Percentiles rank a stretch among this genome's conserved stretches.
phyloP scores from a whole-genome alignment of 1,139 yeast genomes.

The Waltiozyma sp. region DNA sequence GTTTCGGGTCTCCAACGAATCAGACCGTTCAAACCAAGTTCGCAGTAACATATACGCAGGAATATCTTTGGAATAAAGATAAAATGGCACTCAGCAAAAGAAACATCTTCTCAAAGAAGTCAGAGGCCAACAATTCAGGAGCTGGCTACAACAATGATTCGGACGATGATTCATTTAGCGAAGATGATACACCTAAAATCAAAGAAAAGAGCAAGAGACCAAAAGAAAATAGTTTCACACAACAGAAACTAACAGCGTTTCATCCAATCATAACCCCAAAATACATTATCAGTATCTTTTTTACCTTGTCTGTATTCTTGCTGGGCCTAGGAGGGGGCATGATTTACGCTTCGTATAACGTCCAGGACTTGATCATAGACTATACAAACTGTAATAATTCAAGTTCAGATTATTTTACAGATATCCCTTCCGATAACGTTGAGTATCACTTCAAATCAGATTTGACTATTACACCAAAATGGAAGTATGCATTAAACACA shows the following conservation, averaged over 20 bases:
- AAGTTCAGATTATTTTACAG: conserved; percentile 36
- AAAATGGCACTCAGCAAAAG: not conserved
- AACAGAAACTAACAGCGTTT: conserved; percentile 44
- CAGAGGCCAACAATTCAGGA: not conserved
- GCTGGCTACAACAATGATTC: conserved; percentile 16
- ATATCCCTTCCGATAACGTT: conserved; percentile 52
- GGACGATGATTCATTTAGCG: conserved; percentile 29
- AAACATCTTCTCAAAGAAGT: not conserved
- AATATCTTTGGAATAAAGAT: too few relatives aligned
- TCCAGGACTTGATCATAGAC: conserved; percentile 73
- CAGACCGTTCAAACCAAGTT: not conserved
- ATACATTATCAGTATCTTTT: conserved; percentile 73
- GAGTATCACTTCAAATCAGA: conserved; percentile 37
- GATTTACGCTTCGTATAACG: conserved; percentile 66
- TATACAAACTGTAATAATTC: conserved; percentile 61
- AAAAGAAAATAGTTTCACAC: conserved; percentile 48
- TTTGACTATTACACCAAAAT: conserved; percentile 36
- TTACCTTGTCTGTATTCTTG: conserved; percentile 68
- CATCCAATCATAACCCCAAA: conserved; percentile 85
- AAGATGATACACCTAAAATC: conserved; percentile 23
- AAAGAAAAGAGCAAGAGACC: conserved; percentile 37
- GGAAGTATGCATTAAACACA: conserved; percentile 51
- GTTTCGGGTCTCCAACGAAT: too few relatives aligned
- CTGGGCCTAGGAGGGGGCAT: conserved; percentile 90
- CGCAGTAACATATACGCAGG: too few relatives aligned